A percentile compares a stretch with the other conserved stretches of the same genome.
These are phyloP conservation scores for Fusarium sp. DNA, from an alignment of 2,329 filamentous ascomycete species.

Conservation along the genomic window DNA sequence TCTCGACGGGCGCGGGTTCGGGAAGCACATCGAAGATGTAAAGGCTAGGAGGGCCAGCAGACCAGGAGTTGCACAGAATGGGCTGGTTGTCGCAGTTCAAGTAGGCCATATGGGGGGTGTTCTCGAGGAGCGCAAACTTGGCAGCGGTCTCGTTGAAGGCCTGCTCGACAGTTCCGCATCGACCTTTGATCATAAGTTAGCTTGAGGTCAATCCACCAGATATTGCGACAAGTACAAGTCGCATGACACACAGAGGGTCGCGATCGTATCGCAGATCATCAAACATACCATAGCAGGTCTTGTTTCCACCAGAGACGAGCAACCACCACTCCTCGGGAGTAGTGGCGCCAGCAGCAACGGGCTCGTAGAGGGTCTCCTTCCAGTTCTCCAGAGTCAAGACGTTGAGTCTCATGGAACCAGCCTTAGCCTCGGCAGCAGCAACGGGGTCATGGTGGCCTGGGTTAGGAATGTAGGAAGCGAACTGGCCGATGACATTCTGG, in stretches of 20 bases:
- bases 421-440: slow-evolving; percentile 57
- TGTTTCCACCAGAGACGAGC: slow-evolving; percentile 79
- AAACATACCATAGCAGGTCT: slow-evolving; percentile 75
- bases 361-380: slow-evolving; percentile 73
- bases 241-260: background rate
- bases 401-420: slow-evolving; percentile 58
- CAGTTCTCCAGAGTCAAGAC: slow-evolving; percentile 75
- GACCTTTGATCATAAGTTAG: slow-evolving; percentile 59
- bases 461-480: slow-evolving; percentile 64
- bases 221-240: background rate
- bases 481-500: slow-evolving; percentile 71
- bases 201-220: slow-evolving; percentile 4
- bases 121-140: slow-evolving; percentile 70
- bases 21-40: slow-evolving; percentile 77
- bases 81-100: slow-evolving; percentile 81
- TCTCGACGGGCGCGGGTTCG: slow-evolving; percentile 70
- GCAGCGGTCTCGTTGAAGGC: slow-evolving; percentile 75
- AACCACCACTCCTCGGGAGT: slow-evolving; percentile 82
- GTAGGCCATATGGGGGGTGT: slow-evolving; percentile 73
- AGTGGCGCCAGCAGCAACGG: slow-evolving; percentile 68
- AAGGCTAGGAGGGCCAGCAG: slow-evolving; percentile 70
- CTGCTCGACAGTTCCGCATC: slow-evolving; percentile 71
- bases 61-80: slow-evolving; percentile 81
- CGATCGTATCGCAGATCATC: background rate
- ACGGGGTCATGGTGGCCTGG: slow-evolving; percentile 57